phyloP scores from a whole-genome alignment of 192 early-diverging fungal species.

The Chytriomyces sp. region DNA sequence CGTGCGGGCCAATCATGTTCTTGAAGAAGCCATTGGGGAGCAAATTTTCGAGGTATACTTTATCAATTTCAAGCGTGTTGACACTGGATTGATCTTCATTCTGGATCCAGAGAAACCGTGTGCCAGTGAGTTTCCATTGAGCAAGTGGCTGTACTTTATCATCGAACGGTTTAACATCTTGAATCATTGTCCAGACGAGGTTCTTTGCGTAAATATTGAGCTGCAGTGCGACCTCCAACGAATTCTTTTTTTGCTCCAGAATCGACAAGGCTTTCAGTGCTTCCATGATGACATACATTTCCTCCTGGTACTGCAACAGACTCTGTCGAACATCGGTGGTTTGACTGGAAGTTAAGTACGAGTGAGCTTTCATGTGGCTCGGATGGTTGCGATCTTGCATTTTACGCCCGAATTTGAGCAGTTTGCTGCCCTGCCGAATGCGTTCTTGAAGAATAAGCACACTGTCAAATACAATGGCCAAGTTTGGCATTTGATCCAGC shows the following conservation, averaged over 20 bases:
- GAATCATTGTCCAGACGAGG: constrained; percentile 77
- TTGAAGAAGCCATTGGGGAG: constrained; percentile 33
- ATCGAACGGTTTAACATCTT: constrained; percentile 57
- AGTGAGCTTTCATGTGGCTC: neutral
- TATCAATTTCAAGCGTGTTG: constrained; percentile 77
- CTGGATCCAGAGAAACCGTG: constrained; percentile 72
- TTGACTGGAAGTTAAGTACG: neutral
- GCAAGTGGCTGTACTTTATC: constrained; percentile 71
- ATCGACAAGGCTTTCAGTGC: constrained; percentile 62
- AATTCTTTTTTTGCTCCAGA: constrained; percentile 58
- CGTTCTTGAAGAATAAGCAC: constrained; percentile 66
- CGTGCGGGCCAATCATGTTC: constrained; percentile 52
- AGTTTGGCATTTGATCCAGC: constrained; percentile 75
- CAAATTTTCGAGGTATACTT: constrained; percentile 71
- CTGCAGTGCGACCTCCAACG: constrained; percentile 63
- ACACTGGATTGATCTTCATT: constrained; percentile 82
- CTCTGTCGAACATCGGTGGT: constrained; percentile 39
- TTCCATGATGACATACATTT: constrained; percentile 76
- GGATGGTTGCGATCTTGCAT: constrained; percentile 4
- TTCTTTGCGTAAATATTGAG: constrained; percentile 61
- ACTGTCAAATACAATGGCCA: constrained; percentile 57
- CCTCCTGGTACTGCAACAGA: constrained; percentile 57
- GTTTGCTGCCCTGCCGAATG: constrained; percentile 50
- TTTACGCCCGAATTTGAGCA: constrained; percentile 23
- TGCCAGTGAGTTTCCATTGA: constrained; percentile 68